Conservation (phyloP, 257 asterid species). For the Cordia subcordata region DNA sequence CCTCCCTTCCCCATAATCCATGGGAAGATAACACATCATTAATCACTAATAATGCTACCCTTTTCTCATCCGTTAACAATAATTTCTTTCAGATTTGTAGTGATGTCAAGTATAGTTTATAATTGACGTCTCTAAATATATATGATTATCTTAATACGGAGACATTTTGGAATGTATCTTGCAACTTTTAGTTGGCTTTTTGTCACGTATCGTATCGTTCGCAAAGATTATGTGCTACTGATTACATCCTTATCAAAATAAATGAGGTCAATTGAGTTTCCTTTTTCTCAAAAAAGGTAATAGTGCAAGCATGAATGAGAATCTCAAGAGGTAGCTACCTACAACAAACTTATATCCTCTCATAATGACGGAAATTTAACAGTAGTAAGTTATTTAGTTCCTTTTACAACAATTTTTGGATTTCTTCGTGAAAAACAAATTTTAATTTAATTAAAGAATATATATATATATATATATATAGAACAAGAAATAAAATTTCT, state of each 20-base stretch:
- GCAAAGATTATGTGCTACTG: constrained; percentile 22
- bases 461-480: no score
- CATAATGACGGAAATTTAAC: no score
- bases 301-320: no score
- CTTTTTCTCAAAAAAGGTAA: no score
- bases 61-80: constrained; percentile 10
- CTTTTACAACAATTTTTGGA: no score
- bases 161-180: constrained; percentile 6
- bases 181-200: constrained; percentile 6
- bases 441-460: no score
- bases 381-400: no score
- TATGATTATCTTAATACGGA: background rate
- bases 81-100: constrained; percentile 23
- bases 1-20: constrained; percentile 19
- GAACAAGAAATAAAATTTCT: no score
- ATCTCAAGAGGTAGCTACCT: no score
- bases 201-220: constrained; percentile 12
- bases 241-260: background rate
- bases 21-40: constrained; percentile 30
- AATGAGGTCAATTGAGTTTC: background rate
- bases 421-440: no score
- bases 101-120: constrained; percentile 45
- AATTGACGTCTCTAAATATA: constrained; percentile 43
- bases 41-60: constrained; percentile 36
- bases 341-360: no score